Base-by-base conservation (phyloP, 176 grass and related monocot species). In the Aegilops bicornis region DNA sequence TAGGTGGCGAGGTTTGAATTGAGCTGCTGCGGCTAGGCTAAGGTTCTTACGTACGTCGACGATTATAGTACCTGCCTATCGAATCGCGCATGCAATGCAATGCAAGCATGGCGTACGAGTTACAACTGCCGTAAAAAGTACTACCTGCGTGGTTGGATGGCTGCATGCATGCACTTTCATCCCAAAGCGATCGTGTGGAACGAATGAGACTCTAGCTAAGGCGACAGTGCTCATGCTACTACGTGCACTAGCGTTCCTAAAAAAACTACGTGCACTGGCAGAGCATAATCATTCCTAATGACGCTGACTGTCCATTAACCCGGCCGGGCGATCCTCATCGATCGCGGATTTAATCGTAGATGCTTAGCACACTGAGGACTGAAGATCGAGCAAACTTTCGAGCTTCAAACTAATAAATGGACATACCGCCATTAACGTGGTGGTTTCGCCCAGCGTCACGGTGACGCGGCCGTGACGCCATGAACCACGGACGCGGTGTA, bases 291-390 rank as follows among this genome's bases (percentile, higher is more conserved):
- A 31, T 31, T 42, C 40, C 36, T 40, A 37, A 19, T 43, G 84
- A 87, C 19, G 36, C 63, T 35, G 89, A 90, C 74, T 1, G 12
- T 81, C 65, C 84, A 78, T 86, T 78, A 86, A 69, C 72, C 25
- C 25, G 25, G 25, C 37, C 19, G 19, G 29, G 3, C 71, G 70
- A 75, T 75, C 69, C 17, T 22, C 47, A 17, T 65, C 8, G 60
- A 23, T 42, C 7, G 13, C 17, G 11, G 11, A 15, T 7, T 72
- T 42, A 42, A 50, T 76, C 40, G 5, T 33, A 45, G 29, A 64
- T 72, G 29, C 60, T 84, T 10, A 71, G 4, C 81, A 63, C 80
- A 64, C 65, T 7, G n/a, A n/a, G n/a, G n/a, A n/a, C n/a, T n/a
- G n/a, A n/a, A n/a, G n/a, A n/a, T n/a, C n/a, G n/a, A n/a, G n/a